phyloP scores from a whole-genome alignment of 768 basidiomycete genomes.

The Clitopilus hobsonii region DNA sequence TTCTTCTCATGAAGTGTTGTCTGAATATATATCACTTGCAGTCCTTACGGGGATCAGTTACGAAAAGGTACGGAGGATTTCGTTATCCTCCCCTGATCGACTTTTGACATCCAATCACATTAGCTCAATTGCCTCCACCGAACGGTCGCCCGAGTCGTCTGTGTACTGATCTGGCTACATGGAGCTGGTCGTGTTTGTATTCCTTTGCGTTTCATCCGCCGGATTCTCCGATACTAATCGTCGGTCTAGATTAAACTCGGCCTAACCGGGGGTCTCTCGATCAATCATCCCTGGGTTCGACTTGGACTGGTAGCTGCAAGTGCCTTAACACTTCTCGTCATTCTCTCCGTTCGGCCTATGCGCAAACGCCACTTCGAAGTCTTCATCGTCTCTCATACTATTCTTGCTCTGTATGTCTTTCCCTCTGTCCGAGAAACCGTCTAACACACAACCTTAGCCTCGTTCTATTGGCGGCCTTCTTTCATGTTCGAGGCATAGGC shows the following conservation, averaged over 20 bases:
- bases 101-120: background rate
- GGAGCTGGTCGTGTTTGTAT: constrained; percentile 31
- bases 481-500: constrained; percentile 27
- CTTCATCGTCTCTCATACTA: constrained; percentile 46
- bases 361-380: constrained; percentile 44
- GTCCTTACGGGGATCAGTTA: background rate
- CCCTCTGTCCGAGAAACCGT: background rate
- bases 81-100: background rate
- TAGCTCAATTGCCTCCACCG: constrained; percentile 6
- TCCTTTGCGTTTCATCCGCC: background rate
- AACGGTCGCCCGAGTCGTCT: constrained; percentile 5
- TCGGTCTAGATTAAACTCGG: constrained; percentile 13
- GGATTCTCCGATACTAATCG: background rate
- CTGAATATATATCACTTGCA: too few relatives aligned
- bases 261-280: constrained; percentile 10
- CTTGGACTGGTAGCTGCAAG: constrained; percentile 31
- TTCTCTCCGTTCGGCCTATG: constrained; percentile 46
- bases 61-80: background rate
- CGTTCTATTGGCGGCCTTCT: constrained; percentile 34
- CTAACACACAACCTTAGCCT: constrained; percentile 17
- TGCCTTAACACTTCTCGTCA: constrained; percentile 34
- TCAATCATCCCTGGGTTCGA: constrained; percentile 23
- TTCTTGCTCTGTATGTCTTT: constrained; percentile 29
- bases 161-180: constrained; percentile 1
- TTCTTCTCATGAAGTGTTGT: too few relatives aligned